Conservation (phyloP, 169 alveolate genomes). For the Babesia ovis region DNA sequence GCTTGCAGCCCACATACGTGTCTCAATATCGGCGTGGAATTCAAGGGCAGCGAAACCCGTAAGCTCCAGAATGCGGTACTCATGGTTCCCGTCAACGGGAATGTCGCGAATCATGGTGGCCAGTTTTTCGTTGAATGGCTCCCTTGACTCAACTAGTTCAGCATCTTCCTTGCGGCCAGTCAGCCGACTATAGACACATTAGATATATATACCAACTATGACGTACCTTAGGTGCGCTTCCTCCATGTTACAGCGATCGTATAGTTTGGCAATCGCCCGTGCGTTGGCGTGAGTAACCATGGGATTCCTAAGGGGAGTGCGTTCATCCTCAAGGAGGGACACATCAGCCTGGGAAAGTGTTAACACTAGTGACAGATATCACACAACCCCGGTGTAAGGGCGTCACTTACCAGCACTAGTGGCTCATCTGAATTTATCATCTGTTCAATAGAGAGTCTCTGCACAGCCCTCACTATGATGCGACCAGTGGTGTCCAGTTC, state of each 20-base stretch:
- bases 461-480: slow-evolving; percentile 40
- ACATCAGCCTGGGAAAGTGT: slow-evolving; percentile 31
- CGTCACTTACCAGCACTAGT: slow-evolving; percentile 26
- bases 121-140: slow-evolving; percentile 34
- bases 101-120: slow-evolving; percentile 40
- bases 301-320: slow-evolving; percentile 36
- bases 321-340: slow-evolving; percentile 39
- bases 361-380: too few species aligned
- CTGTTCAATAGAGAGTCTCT: slow-evolving; percentile 32
- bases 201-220: too few species aligned
- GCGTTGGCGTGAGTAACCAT: slow-evolving; percentile 36
- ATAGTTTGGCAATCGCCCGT: slow-evolving; percentile 41
- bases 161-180: slow-evolving; percentile 44
- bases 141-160: slow-evolving; percentile 36
- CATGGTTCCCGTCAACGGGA: slow-evolving; percentile 37
- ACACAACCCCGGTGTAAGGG: background rate
- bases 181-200: slow-evolving; percentile 7
- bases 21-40: slow-evolving; percentile 57
- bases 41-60: slow-evolving; percentile 63
- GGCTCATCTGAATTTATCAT: slow-evolving; percentile 30
- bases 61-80: slow-evolving; percentile 42
- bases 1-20: slow-evolving; percentile 60
- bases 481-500: slow-evolving; percentile 52
- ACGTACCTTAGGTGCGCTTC: slow-evolving; percentile 55
- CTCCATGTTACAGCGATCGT: slow-evolving; percentile 53